Evolutionary conservation across 495 filamentous ascomycete genomes (phyloP), one percentile per base, ranked within the genome.

Genomic region (Echria macrotheca): DNA sequence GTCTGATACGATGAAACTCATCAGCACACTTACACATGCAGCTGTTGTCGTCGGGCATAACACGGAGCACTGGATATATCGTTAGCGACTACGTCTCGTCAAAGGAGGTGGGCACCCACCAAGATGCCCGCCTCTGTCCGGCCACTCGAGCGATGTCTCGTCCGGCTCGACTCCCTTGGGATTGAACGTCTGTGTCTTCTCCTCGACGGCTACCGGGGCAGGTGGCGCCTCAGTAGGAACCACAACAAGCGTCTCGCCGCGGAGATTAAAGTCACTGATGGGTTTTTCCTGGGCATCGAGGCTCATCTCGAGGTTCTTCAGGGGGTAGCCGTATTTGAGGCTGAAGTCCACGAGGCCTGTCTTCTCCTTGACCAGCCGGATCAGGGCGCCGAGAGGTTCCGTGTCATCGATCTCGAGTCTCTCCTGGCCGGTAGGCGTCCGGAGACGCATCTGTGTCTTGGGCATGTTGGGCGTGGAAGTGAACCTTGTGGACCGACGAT

Each of bases 11-110:
- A n/a, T n/a, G n/a, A n/a, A n/a, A n/a, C n/a, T n/a, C n/a, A 12
- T 31, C 10, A 5, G 14, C 1, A 3, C 26, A 51, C 59, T 53
- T 36, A 63, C 59, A 98, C 50, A 97, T 82, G 66, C 93, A 98
- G 36, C 82, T 86, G 66, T 96, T 96, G 63, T 98, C 93, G 60
- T 96, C 93, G 8, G 91, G 88, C 93, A 98, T 96, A 26, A 97
- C 88, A 2, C 93, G 83, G 4, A 96, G 80, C 23, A 95, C 82
- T 76, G 32, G n/a, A 4, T 19, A 11, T 10, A 15, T 2, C 3
- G 35, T 49, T 3, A 51, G 38, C n/a, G 8, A 41, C 33, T 59
- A 37, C 21, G 18, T 9, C 6, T 7, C 1, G 29, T 24, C 24
- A 41, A 5, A 1, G 17, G 14, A n/a, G 2, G 14, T 15, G 11